These are phyloP conservation scores for Dictyostelium intermedium DNA, from an alignment of 78 protist species.

Conservation along the genomic window DNA sequence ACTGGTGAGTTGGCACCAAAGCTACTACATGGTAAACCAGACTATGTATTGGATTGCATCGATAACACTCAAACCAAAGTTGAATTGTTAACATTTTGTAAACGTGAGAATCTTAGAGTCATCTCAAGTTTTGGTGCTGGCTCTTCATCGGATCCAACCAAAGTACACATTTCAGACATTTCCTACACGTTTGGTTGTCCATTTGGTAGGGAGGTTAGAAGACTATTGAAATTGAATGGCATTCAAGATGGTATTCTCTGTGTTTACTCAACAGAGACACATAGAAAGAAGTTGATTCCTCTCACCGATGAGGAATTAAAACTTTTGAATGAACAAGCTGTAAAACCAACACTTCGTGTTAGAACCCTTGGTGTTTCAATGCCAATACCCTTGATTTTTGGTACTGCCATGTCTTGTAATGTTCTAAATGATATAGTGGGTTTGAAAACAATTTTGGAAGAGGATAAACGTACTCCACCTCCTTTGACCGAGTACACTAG, in stretches of 20 bases:
- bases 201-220: constrained; percentile 25
- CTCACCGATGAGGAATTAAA: constrained; percentile 47
- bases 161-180: constrained; percentile 42
- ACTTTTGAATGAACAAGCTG: constrained; percentile 18
- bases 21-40: constrained; percentile 62
- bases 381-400: constrained; percentile 72
- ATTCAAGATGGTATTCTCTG: constrained; percentile 40
- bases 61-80: constrained; percentile 84
- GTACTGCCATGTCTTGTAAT: constrained; percentile 26
- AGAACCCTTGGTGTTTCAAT: constrained; percentile 57
- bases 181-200: constrained; percentile 33
- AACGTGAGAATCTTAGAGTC: constrained; percentile 24
- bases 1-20: constrained; percentile 32
- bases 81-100: constrained; percentile 66
- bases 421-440: constrained; percentile 52
- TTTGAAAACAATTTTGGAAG: constrained; percentile 14
- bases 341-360: constrained; percentile 42
- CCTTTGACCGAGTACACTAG: constrained; percentile 36
- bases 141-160: constrained; percentile 71
- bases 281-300: constrained; percentile 35
- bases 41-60: constrained; percentile 83
- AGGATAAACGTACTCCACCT: constrained; percentile 33
- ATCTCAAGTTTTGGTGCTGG: constrained; percentile 89
- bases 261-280: constrained; percentile 45
- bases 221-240: background rate